These are phyloP conservation scores for Lepidium didymum DNA, from an alignment of 345 rosid species.

Conservation along the genomic window DNA sequence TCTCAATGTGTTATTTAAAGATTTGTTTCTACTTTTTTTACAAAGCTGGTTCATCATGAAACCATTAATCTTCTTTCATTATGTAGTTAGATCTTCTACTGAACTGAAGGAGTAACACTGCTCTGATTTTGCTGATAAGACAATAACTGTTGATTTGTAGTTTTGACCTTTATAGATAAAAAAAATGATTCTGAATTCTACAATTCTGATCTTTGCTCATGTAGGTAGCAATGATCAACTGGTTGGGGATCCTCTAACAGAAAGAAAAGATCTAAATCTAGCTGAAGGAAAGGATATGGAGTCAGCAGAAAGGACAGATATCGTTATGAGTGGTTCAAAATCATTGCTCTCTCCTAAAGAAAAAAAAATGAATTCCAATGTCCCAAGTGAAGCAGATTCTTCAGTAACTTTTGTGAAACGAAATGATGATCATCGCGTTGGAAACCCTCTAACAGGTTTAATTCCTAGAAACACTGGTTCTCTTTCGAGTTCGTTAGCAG, in stretches of 20 bases:
- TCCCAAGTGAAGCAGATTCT: neutral
- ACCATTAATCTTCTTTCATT: neutral
- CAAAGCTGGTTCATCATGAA: neutral
- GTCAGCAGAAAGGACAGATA: slow-evolving; percentile 15
- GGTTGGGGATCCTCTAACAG: slow-evolving; percentile 14
- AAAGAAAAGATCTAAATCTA: slow-evolving; percentile 1
- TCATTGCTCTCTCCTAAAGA: slow-evolving; percentile 30
- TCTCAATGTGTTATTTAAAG: neutral
- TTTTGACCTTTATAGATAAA: neutral
- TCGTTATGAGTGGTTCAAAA: slow-evolving; percentile 10
- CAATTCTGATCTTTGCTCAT: slow-evolving; percentile 23
- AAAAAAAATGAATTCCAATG: neutral
- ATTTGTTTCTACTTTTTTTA: neutral
- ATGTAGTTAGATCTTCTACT: neutral
- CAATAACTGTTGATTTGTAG: neutral
- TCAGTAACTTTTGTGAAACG: slow-evolving; percentile 12
- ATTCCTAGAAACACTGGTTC: slow-evolving; percentile 32
- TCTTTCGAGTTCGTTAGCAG: slow-evolving; percentile 34
- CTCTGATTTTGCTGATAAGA: neutral
- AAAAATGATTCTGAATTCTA: neutral
- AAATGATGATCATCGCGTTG: slow-evolving; percentile 16
- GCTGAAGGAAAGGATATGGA: slow-evolving; percentile 8
- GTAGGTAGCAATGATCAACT: slow-evolving; percentile 29
- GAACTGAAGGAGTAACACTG: neutral
- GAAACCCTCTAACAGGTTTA: slow-evolving; percentile 22